Conservation (phyloP, 2,329 filamentous ascomycete species). For the Aspergillus tanneri region DNA sequence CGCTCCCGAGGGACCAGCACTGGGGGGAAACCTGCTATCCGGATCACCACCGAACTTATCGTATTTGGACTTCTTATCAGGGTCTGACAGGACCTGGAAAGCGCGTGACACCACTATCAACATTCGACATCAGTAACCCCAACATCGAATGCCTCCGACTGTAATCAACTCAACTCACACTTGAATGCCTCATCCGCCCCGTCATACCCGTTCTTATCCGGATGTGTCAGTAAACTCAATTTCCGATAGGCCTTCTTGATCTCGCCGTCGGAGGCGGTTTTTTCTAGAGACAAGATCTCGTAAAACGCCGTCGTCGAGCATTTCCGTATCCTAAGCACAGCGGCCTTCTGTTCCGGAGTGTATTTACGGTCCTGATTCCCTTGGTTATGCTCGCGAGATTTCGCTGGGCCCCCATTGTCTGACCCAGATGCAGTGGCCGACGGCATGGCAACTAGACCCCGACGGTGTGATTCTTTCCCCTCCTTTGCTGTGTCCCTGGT, state of each 20-base stretch:
- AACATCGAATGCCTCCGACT: conserved; percentile 49
- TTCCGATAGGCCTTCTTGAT: conserved; percentile 99
- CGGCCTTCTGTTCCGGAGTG: conserved; percentile 86
- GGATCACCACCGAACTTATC: conserved; percentile 91
- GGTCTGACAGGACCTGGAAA: conserved; percentile 88
- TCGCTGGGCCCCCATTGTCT: conserved; percentile 45
- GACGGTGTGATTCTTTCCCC: not conserved
- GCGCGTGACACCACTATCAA: conserved; percentile 77
- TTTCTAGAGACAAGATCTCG: conserved; percentile 79
- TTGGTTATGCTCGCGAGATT: conserved; percentile 50
- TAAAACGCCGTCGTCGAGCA: conserved; percentile 89
- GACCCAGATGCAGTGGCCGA: conserved; percentile 49
- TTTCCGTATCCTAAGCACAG: conserved; percentile 81
- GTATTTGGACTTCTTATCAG: conserved; percentile 86
- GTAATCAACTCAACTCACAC: conserved; percentile 50
- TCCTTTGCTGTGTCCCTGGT: not conserved
- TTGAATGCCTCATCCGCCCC: conserved; percentile 98
- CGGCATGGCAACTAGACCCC: conserved; percentile 31
- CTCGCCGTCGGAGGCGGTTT: conserved; percentile 70
- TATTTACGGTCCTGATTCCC: conserved; percentile 60
- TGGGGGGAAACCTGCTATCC: conserved; percentile 74
- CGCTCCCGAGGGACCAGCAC: conserved; percentile 40
- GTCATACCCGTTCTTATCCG: conserved; percentile 96
- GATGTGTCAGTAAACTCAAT: conserved; percentile 89
- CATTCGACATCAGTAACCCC: conserved; percentile 57